Percentiles rank a stretch among this genome's conserved stretches.
phyloP scores from a whole-genome alignment of 305 asterid species.

The Solanum chacoense region DNA sequence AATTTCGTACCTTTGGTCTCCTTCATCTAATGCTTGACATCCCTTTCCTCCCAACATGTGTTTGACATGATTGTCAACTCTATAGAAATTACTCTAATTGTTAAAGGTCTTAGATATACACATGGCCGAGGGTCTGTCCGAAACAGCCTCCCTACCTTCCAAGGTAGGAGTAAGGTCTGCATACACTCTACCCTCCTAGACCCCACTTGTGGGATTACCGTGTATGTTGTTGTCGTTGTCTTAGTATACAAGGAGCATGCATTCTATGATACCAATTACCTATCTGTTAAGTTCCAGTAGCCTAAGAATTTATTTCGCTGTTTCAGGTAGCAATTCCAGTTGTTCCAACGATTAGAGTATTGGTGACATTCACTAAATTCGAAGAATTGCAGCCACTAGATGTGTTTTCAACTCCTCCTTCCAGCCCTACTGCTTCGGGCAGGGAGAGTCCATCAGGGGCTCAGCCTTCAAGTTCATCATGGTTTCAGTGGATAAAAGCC shows the following conservation, averaged over 20 bases:
- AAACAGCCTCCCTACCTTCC: background rate
- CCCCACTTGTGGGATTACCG: background rate
- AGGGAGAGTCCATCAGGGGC: slow-evolving; percentile 42
- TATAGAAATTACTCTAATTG: background rate
- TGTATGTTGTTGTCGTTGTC: background rate
- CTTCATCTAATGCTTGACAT: background rate
- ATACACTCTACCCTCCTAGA: background rate
- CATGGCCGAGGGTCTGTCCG: background rate
- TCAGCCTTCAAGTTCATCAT: slow-evolving; percentile 64
- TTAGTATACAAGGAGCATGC: background rate
- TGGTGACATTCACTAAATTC: slow-evolving; percentile 88
- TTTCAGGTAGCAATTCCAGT: slow-evolving; percentile 92
- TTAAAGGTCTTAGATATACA: background rate
- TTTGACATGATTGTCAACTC: background rate
- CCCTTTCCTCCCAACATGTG: background rate
- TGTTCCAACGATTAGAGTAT: slow-evolving; percentile 83
- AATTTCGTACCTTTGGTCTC: background rate
- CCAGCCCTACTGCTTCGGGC: slow-evolving; percentile 58
- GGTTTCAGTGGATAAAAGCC: slow-evolving; percentile 97
- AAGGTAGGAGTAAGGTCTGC: background rate
- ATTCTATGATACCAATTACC: background rate
- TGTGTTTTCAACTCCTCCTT: slow-evolving; percentile 85
- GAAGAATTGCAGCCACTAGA: slow-evolving; percentile 86
- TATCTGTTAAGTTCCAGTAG: background rate
- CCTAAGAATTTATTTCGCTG: background rate